A percentile compares a stretch with the other conserved stretches of the same genome.
Conservation (phyloP, 2,329 filamentous ascomycete genomes). For the Chaetomium globosum region DNA sequence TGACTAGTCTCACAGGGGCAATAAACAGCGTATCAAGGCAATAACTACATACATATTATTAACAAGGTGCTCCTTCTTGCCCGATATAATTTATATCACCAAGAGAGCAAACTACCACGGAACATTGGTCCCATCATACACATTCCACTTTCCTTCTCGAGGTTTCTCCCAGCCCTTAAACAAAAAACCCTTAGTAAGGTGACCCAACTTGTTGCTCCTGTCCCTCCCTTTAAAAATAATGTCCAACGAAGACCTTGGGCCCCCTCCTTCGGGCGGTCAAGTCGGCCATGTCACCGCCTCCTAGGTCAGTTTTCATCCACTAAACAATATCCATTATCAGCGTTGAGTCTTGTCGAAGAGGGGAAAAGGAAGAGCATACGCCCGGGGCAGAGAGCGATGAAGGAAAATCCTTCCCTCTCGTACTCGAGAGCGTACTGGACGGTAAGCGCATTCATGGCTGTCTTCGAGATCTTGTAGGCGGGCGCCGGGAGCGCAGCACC, state of each 20-base stretch:
- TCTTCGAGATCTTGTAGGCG: too few relatives aligned
- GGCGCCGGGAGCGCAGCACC: too few relatives aligned
- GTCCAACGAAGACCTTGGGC: constrained; percentile 24
- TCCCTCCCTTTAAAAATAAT: constrained; percentile 22
- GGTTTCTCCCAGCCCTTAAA: constrained; percentile 14
- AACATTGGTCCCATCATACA: neutral
- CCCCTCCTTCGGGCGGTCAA: constrained; percentile 24
- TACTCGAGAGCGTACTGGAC: neutral
- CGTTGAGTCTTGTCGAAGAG: neutral
- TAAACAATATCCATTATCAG: neutral
- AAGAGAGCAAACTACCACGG: neutral
- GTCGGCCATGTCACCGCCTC: constrained; percentile 21
- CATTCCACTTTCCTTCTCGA: neutral
- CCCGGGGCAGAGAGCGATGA: constrained; percentile 1
- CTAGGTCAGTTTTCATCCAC: constrained; percentile 24
- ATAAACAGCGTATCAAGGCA: too few relatives aligned
- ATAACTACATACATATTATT: too few relatives aligned
- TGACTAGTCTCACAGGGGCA: too few relatives aligned
- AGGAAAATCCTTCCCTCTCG: neutral
- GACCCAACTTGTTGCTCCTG: constrained; percentile 18
- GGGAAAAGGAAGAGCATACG: neutral
- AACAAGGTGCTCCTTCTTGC: too few relatives aligned
- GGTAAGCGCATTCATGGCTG: too few relatives aligned
- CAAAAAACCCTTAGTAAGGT: constrained; percentile 19
- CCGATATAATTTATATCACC: too few relatives aligned